phyloP scores from a whole-genome alignment of 768 basidiomycete species.

The Xerocomus potaroensis region DNA sequence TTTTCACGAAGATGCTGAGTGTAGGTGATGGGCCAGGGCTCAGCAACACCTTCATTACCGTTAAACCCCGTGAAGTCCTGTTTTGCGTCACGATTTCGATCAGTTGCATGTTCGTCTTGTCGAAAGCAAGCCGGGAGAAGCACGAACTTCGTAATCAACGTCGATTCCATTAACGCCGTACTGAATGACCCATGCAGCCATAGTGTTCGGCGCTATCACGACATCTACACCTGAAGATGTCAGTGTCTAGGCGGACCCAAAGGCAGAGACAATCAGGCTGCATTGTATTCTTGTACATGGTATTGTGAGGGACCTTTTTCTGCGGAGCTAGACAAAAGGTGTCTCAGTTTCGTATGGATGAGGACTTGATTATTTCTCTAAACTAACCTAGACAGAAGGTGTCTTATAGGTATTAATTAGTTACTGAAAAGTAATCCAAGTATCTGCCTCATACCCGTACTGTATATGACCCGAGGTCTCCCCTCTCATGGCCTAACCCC shows the following conservation, averaged over 20 bases:
- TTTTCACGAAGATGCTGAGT: constrained; percentile 28
- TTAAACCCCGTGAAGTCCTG: constrained; percentile 33
- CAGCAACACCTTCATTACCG: constrained; percentile 34
- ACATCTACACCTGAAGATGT: constrained; percentile 40
- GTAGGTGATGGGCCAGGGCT: constrained; percentile 32
- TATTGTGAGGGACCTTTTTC: no score
- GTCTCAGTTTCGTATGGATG: no score
- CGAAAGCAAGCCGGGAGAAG: not conserved
- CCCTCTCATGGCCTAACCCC: no score
- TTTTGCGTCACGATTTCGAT: not conserved
- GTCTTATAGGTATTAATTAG: no score
- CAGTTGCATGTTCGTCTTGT: not conserved
- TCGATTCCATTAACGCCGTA: constrained; percentile 51
- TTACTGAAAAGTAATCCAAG: no score
- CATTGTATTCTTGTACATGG: constrained; percentile 46
- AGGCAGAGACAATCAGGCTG: constrained; percentile 55
- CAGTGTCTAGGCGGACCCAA: constrained; percentile 43
- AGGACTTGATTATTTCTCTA: no score
- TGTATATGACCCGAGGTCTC: no score
- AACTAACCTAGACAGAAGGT: no score
- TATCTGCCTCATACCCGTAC: no score
- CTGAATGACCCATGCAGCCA: constrained; percentile 44
- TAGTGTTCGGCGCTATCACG: constrained; percentile 35
- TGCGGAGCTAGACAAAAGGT: no score
- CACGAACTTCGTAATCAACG: constrained; percentile 45